Evolutionary conservation across 2,329 filamentous ascomycete species (phyloP), one percentile per base, ranked within the genome.

Genomic region (Cyphellophora europaea): DNA sequence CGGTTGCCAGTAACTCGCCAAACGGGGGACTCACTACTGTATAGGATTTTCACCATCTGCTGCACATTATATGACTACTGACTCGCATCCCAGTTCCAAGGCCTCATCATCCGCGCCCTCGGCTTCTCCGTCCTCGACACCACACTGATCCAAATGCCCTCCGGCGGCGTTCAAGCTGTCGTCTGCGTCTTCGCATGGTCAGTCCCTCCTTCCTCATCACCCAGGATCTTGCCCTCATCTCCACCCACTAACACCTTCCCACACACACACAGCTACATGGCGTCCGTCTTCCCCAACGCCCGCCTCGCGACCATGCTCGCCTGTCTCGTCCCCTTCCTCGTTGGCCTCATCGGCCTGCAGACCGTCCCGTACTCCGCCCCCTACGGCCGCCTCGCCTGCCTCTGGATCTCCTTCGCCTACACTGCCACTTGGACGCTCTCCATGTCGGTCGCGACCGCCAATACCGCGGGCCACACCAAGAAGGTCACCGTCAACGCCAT

Each of bases 381-480:
- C 1, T 49, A 46, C 11, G 48, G 43, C 5, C 41, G 48, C 8
- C 41, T 49, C 35, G 27, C 27, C 5, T 44, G 21, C 8, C 32
- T 43, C 6, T 41, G 38, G 38, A 41, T 43, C 6, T 30, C 23
- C 11, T 37, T 32, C 16, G 27, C 30, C 17, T 36, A 35, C n/a
- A 37, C 17, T 8, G 30, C 35, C 2, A 35, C 35, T 4, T 44
- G 35, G 32, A 42, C 35, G 11, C 33, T 47, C 17, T 55, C 11
- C 51, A 52, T 0, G 52, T 55, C 30, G 31, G 53, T 5, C 53
- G 53, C 5, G 50, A 49, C 8, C 45, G 44, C 27, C 38, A 58
- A 58, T 36, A 56, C 52, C 0, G 53, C 55, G 15, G 56, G 55
- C 5, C 48, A 56, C 35, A 62, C 61, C n/a, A 65, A 64, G 48